phyloP scores from a whole-genome alignment of 495 filamentous ascomycete genomes.

The Ramalina intermedia region DNA sequence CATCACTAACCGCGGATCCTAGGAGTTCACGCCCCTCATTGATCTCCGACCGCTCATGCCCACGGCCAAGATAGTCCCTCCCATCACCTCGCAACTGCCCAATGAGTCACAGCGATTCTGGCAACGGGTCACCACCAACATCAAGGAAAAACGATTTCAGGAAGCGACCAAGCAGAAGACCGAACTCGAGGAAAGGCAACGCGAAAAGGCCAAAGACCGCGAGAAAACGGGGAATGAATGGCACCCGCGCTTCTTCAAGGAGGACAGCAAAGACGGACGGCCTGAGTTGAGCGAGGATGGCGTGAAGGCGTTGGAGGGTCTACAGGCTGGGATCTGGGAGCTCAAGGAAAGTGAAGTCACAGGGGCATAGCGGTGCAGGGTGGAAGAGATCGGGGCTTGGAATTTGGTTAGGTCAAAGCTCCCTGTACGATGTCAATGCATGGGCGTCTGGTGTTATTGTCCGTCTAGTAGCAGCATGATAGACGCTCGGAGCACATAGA shows the following conservation, averaged over 20 bases:
- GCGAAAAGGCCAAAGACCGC: constrained; percentile 67
- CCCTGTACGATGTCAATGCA: too few species aligned
- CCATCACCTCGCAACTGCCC: constrained; percentile 57
- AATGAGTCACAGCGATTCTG: constrained; percentile 88
- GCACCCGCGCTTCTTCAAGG: constrained; percentile 82
- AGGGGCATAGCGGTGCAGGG: not conserved
- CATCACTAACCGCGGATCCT: not conserved
- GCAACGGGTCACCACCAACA: constrained; percentile 76
- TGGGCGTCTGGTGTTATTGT: too few species aligned
- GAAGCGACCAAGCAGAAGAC: constrained; percentile 77
- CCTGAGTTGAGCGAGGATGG: constrained; percentile 73
- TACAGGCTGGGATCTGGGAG: constrained; percentile 47
- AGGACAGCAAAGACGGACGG: constrained; percentile 56
- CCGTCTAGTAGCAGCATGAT: too few species aligned
- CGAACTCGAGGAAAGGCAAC: constrained; percentile 81
- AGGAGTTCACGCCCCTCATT: constrained; percentile 61
- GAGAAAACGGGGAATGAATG: constrained; percentile 51
- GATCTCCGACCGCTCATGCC: constrained; percentile 72
- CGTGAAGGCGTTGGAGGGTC: constrained; percentile 47
- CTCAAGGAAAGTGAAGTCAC: constrained; percentile 32
- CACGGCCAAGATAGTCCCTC: constrained; percentile 62
- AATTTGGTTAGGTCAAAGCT: too few species aligned
- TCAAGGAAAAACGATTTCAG: constrained; percentile 65
- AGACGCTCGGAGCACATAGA: too few species aligned
- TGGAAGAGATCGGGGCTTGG: too few species aligned